Base-by-base conservation (phyloP, 306 rosid genomes). In the Glycine latifolia region DNA sequence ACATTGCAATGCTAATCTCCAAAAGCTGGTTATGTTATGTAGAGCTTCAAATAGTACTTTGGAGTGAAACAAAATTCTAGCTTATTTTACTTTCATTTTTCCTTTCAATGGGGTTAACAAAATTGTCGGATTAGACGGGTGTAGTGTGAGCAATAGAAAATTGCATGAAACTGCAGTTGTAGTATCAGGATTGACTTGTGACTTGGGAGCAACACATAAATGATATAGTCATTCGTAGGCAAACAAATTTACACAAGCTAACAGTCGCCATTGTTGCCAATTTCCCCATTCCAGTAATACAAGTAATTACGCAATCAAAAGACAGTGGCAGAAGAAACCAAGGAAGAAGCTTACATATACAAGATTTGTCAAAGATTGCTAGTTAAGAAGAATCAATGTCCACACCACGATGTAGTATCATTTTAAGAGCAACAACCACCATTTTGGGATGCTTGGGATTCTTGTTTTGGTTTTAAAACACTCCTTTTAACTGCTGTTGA, bases 401-500 rank as follows among this genome's bases (percentile, higher is more conserved):
- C 31, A 65, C 5, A 10, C 73, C 61, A 15, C 33, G 16, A 10
- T 12, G 80, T 44, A 37, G 80, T 44, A 44, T 77, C 49, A 50
- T 44, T 86, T 89, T 83, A 95, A 10, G 86, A 81, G 83, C 99
- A 95, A 78, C 99, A 95, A 52, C 83, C 87, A 17, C 88, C 81
- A 33, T 73, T 75, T 76, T 85, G 86, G 47, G 90, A 81, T 62
- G 89, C 73, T 77, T 90, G 91, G 62, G 88, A 62, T 81, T 89
- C 94, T 73, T 85, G 94, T 67, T 91, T 90, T 84, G 75, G 97
- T 86, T 91, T 93, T 81, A 91, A 79, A 46, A 89, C 88, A 85
- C 89, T 93, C 82, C 94, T 90, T 87, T 95, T 95, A 54, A 78
- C 88, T 61, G 81, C 88, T 68, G 84, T 88, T 16, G 99, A 91